A percentile compares a stretch with the other conserved stretches of the same genome.
Evolutionary conservation across 257 asterid species (phyloP).

Genomic region (Nicotiana attenuata): DNA sequence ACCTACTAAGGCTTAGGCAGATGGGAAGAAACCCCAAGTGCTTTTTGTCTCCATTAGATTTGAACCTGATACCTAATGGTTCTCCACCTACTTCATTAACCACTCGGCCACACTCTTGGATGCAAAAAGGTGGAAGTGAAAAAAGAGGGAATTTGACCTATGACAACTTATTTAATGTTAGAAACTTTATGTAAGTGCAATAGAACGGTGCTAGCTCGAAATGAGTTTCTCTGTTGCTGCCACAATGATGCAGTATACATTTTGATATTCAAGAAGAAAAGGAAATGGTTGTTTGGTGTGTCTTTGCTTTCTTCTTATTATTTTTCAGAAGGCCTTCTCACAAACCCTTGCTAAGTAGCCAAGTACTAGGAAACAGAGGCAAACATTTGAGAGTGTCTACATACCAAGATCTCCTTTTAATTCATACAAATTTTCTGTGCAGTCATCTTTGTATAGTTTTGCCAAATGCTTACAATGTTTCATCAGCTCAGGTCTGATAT

Average conservation of each 20-base stretch:
- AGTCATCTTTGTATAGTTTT: neutral
- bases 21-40: too few species aligned
- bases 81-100: too few species aligned
- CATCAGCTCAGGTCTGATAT: neutral
- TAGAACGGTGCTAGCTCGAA: neutral
- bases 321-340: neutral
- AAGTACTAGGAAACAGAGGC: neutral
- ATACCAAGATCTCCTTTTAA: neutral
- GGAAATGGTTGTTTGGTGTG: neutral
- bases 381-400: neutral
- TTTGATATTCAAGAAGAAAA: neutral
- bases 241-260: neutral
- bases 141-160: neutral
- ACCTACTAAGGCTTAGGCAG: too few species aligned
- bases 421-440: neutral
- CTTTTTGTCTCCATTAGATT: too few species aligned
- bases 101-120: too few species aligned
- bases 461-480: neutral
- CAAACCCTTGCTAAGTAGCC: neutral
- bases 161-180: neutral
- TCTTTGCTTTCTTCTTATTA: neutral
- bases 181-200: neutral
- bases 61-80: too few species aligned
- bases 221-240: neutral
- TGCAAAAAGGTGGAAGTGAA: neutral